These are phyloP conservation scores for Polychytrium aggregatum DNA, from an alignment of 192 early-diverging fungal species.

Conservation along the genomic window DNA sequence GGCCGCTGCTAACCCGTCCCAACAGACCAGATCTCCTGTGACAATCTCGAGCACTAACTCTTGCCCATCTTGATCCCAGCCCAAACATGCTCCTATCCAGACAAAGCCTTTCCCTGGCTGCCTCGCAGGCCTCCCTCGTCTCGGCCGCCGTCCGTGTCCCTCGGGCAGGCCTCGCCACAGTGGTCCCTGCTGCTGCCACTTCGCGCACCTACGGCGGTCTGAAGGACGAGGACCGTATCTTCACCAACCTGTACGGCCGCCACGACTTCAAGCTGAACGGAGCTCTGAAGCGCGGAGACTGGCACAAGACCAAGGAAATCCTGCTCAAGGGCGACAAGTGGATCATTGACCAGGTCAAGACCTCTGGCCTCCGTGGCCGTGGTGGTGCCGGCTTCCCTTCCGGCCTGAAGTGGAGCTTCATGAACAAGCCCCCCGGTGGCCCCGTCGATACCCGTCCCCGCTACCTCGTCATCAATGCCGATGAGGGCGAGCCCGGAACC, in stretches of 20 bases:
- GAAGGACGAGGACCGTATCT: slow-evolving; percentile 91
- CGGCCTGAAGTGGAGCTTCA: slow-evolving; percentile 97
- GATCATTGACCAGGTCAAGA: slow-evolving; percentile 97
- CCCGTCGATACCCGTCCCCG: slow-evolving; percentile 56
- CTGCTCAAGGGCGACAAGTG: slow-evolving; percentile 90
- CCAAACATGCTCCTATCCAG: no score
- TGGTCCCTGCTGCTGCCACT: slow-evolving; percentile 10
- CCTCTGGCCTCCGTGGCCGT: slow-evolving; percentile 76
- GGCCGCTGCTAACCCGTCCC: no score
- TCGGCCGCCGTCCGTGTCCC: background rate
- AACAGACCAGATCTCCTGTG: no score
- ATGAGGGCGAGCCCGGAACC: slow-evolving; percentile 97
- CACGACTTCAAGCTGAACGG: slow-evolving; percentile 86
- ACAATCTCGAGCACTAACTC: no score
- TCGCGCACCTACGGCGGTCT: slow-evolving; percentile 38
- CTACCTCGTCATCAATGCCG: slow-evolving; percentile 95
- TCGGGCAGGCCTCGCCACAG: slow-evolving; percentile 9
- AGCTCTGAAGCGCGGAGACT: slow-evolving; percentile 91
- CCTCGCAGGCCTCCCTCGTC: no score
- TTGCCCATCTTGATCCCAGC: no score
- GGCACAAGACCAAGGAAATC: slow-evolving; percentile 99
- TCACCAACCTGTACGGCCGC: slow-evolving; percentile 91
- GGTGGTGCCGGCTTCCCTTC: slow-evolving; percentile 98
- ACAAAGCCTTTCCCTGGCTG: no score
- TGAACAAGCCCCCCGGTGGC: slow-evolving; percentile 86